Conservation (phyloP, 2,329 filamentous ascomycete genomes). For the Coniochaeta hoffmannii region DNA sequence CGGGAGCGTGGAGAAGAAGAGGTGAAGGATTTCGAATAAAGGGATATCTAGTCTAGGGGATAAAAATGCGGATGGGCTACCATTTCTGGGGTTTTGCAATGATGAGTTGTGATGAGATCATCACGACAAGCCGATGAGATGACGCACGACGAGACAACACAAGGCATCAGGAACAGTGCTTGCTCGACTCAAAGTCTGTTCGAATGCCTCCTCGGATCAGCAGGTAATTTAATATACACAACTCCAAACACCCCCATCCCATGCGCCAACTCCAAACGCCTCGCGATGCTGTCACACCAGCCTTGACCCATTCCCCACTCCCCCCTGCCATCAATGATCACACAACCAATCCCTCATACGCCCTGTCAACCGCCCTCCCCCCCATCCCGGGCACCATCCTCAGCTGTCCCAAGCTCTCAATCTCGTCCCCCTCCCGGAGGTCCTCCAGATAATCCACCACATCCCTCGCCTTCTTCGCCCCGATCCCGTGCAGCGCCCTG, state of each 20-base stretch:
- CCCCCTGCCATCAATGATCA: no score
- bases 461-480: slow-evolving; percentile 61
- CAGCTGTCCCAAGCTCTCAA: slow-evolving; percentile 44
- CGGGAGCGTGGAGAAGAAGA: background rate
- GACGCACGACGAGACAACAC: no score
- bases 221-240: background rate
- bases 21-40: no score
- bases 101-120: no score
- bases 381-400: slow-evolving; percentile 50
- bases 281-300: background rate
- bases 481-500: slow-evolving; percentile 60
- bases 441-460: slow-evolving; percentile 49
- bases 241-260: background rate
- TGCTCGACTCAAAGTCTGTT: background rate
- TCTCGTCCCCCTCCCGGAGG: slow-evolving; percentile 32
- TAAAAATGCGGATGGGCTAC: background rate
- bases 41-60: no score
- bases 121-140: no score
- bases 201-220: no score
- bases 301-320: no score
- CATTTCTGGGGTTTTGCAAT: no score
- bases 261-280: background rate
- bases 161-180: no score
- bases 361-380: slow-evolving; percentile 47
- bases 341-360: slow-evolving; percentile 41